Percentiles rank a stretch among this genome's conserved stretches.
These are phyloP conservation scores for Lichtheimia hyalospora DNA, from an alignment of 371 early-diverging fungal genomes.

Conservation along the genomic window DNA sequence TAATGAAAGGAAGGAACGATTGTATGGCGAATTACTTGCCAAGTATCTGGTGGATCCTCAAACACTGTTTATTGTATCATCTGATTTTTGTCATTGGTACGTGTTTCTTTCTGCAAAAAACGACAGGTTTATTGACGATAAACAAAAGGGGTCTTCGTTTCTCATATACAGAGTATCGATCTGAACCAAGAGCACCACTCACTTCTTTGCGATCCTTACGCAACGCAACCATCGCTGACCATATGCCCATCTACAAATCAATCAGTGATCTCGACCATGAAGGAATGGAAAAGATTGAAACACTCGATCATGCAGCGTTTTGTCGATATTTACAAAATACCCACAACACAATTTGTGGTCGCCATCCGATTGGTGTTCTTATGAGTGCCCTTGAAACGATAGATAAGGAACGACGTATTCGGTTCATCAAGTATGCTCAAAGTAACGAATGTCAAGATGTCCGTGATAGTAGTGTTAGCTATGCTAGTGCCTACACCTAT, in stretches of 20 bases:
- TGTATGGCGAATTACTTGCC: conserved; percentile 68
- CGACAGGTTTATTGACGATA: neutral
- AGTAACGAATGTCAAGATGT: conserved; percentile 55
- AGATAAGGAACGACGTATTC: conserved; percentile 8
- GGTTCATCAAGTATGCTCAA: conserved; percentile 88
- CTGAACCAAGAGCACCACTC: conserved; percentile 6
- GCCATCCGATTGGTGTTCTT: conserved; percentile 88
- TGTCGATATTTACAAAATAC: conserved; percentile 69
- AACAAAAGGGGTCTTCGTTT: conserved; percentile 62
- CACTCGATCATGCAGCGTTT: conserved; percentile 59
- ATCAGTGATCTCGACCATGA: conserved; percentile 79
- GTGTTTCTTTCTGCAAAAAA: neutral
- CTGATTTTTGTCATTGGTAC: conserved; percentile 97
- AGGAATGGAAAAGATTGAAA: conserved; percentile 79
- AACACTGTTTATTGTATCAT: conserved; percentile 86
- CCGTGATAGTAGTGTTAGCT: conserved; percentile 75
- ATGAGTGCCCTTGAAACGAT: conserved; percentile 59
- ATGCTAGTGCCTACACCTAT: conserved; percentile 50
- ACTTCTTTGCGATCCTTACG: too few relatives aligned
- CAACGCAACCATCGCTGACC: neutral
- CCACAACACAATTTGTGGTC: conserved; percentile 91
- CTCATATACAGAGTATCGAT: conserved; percentile 62
- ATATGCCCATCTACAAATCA: conserved; percentile 36
- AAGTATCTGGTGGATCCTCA: conserved; percentile 68
- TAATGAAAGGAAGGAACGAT: conserved; percentile 49